A percentile compares a stretch with the other conserved stretches of the same genome.
These are phyloP conservation scores for Sutorius australiensis DNA, from an alignment of 768 basidiomycete genomes.

Conservation along the genomic window DNA sequence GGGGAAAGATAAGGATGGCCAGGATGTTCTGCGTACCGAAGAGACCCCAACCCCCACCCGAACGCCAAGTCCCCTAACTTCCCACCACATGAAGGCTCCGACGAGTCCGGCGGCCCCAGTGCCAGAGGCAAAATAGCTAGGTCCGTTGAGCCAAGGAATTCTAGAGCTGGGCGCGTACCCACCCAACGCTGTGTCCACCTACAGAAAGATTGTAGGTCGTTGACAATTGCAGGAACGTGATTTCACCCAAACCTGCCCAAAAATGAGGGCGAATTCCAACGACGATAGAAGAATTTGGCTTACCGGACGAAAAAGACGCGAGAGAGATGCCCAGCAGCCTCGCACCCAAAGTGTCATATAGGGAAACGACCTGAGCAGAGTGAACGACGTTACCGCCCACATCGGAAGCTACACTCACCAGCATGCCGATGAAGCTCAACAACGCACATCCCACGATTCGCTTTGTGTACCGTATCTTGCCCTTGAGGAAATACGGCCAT, in stretches of 20 bases:
- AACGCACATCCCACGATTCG: slow-evolving; percentile 73
- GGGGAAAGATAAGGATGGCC: background rate
- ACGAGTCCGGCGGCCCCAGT: slow-evolving; percentile 93
- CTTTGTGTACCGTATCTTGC: slow-evolving; percentile 74
- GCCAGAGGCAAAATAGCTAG: slow-evolving; percentile 86
- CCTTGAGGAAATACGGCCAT: slow-evolving; percentile 90
- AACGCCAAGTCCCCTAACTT: slow-evolving; percentile 81
- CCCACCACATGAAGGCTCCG: slow-evolving; percentile 95
- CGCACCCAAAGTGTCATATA: slow-evolving; percentile 59
- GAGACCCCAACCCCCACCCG: slow-evolving; percentile 78
- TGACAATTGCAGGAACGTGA: slow-evolving; percentile 93
- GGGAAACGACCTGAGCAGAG: slow-evolving; percentile 65
- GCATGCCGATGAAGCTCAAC: slow-evolving; percentile 79
- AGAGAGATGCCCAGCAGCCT: slow-evolving; percentile 77
- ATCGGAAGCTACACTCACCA: slow-evolving; percentile 49
- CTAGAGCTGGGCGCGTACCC: slow-evolving; percentile 13
- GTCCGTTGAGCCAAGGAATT: background rate
- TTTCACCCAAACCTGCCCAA: slow-evolving; percentile 78
- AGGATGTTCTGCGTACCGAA: slow-evolving; percentile 46
- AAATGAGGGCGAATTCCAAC: slow-evolving; percentile 2
- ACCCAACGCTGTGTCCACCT: slow-evolving; percentile 81
- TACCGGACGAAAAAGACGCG: slow-evolving; percentile 86
- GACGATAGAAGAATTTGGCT: background rate
- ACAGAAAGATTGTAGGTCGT: slow-evolving; percentile 73
- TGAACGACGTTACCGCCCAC: background rate